Evolutionary conservation across 495 filamentous ascomycete species (phyloP).

Genomic region (Aspergillus bridgeri): DNA sequence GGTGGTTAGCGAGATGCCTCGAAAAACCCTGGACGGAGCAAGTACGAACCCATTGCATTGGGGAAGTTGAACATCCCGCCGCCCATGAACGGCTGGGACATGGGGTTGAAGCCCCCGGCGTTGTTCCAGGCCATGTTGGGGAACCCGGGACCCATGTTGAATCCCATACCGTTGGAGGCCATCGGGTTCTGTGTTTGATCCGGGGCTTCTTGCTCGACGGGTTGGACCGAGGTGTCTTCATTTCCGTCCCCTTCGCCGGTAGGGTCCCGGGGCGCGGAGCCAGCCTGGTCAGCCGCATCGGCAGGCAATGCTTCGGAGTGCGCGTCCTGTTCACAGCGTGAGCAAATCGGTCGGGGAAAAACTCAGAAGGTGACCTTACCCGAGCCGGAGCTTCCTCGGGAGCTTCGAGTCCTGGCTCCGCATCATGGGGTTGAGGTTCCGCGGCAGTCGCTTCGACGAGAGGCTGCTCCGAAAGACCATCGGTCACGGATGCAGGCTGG

Average conservation of each 20-base stretch:
- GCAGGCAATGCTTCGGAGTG: conserved; percentile 6
- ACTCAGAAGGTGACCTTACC: conserved; percentile 7
- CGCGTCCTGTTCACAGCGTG: conserved; percentile 7
- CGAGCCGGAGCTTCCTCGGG: conserved; percentile 20
- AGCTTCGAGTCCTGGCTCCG: conserved; percentile 11
- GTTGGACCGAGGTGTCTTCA: conserved; percentile 19
- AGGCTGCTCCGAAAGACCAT: conserved; percentile 10
- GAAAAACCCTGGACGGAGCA: background rate
- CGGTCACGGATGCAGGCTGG: background rate
- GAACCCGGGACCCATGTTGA: conserved; percentile 44
- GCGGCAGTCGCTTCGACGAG: conserved; percentile 3
- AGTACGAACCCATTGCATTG: conserved; percentile 70
- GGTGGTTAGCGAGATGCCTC: conserved; percentile 17
- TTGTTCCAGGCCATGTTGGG: conserved; percentile 63
- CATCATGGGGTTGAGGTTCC: conserved; percentile 2
- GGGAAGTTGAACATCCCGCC: conserved; percentile 71
- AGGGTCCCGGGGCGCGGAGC: conserved; percentile 11
- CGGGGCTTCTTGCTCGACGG: conserved; percentile 24
- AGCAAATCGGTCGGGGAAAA: background rate
- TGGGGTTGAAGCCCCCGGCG: conserved; percentile 68
- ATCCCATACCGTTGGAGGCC: conserved; percentile 25
- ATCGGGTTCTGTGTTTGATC: conserved; percentile 14
- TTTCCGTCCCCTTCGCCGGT: conserved; percentile 18
- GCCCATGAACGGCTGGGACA: conserved; percentile 64
- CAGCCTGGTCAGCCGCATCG: conserved; percentile 7